These are phyloP conservation scores for Cladosporium sp. DNA, from an alignment of 2,329 filamentous ascomycete species.

Conservation along the genomic window DNA sequence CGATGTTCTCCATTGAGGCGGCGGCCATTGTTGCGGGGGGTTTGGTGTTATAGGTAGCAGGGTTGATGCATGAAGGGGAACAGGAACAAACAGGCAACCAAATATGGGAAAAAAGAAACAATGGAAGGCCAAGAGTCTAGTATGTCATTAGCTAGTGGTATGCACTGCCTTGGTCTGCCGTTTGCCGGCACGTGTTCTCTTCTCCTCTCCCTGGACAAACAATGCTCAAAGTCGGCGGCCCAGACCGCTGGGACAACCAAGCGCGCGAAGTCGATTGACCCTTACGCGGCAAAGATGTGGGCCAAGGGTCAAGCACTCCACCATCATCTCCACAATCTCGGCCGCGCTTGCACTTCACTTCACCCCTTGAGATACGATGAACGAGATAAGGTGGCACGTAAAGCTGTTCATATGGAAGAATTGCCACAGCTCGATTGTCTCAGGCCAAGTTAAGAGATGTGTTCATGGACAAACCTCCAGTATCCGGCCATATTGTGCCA, in stretches of 20 bases:
- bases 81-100: not conserved
- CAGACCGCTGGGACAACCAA: conserved; percentile 8
- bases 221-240: not conserved
- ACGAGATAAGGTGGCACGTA: not conserved
- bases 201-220: conserved; percentile 10
- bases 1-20: conserved; percentile 14
- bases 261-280: not conserved
- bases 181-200: conserved; percentile 5
- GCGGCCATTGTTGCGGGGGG: conserved; percentile 11
- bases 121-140: conserved; percentile 4
- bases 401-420: too few species aligned
- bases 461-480: not conserved
- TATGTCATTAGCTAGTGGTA: conserved; percentile 7
- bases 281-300: not conserved
- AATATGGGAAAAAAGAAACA: not conserved
- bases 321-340: conserved; percentile 1
- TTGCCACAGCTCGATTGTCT: too few species aligned
- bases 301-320: not conserved
- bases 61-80: not conserved
- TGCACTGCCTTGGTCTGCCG: conserved; percentile 2
- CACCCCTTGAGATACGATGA: not conserved
- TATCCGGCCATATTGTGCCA: not conserved
- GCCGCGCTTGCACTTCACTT: not conserved
- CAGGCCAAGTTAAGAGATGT: too few species aligned
- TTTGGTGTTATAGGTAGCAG: not conserved